Evolutionary conservation across 352 stramenopile genomes (phyloP), one percentile per base, ranked within the genome.

Genomic region (Blastocystis hominis): DNA sequence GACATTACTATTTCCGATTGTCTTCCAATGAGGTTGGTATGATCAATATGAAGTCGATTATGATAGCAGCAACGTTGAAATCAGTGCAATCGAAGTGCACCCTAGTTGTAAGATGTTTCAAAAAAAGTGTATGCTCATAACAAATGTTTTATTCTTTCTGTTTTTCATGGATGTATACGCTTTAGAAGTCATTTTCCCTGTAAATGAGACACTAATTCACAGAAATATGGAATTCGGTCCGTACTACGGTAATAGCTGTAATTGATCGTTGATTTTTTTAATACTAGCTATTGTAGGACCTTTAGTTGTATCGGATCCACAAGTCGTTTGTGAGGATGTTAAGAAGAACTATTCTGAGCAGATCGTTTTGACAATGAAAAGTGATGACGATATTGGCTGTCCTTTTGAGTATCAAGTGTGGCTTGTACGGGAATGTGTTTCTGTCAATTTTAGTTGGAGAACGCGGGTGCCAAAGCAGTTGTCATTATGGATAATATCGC

Each of bases 401-500:
- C 46, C 66, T n/a, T 55, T 55, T 59, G 66, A 77, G 2, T n/a
- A 77, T 20, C 66, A 77, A 77, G 66, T 46, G 30, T 77, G 4
- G 24, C 13, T 77, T 30, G 66, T 77, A 36, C 9, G 10, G 6
- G 36, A 56, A 4, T 53, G 20, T 77, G 5, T 38, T 53, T 59
- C 5, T n/a, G 30, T 77, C 0, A 77, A n/a, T 20, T 55, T 0
- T 77, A 77, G 66, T 4, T 53, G 20, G 1, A 77, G 6, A 55
- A 53, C n/a, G 66, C 66, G n/a, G 66, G 66, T 6, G 66, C 40
- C 0, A 47, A 5, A 4, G 44, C 66, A 7, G 50, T 77, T 36
- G 36, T 77, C n/a, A n/a, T 77, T 15, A 77, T 77, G 66, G 66
- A 77, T 55, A 77, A 77, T 53, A 46, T 55, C 6, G 44, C 38